These are phyloP conservation scores for Fusarium dlaminii DNA, from an alignment of 2,329 filamentous ascomycete genomes.

Conservation along the genomic window DNA sequence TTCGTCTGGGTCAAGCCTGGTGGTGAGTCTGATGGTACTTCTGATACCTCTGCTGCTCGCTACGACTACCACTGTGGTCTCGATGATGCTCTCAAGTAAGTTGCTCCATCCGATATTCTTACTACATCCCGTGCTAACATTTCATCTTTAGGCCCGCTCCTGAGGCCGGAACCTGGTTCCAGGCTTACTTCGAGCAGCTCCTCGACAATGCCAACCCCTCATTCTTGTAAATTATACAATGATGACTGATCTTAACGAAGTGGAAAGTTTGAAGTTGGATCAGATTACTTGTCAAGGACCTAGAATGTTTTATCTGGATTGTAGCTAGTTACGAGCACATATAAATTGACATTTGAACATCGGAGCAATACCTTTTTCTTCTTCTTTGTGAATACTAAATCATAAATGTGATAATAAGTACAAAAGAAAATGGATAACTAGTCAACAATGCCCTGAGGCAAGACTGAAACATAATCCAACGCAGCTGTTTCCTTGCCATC, in stretches of 20 bases:
- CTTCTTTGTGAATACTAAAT: background rate
- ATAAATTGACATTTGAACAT: background rate
- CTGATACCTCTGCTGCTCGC: constrained; percentile 55
- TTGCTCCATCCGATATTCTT: fast-evolving
- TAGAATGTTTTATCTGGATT: background rate
- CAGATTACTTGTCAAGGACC: no score
- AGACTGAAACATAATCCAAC: constrained; percentile 71
- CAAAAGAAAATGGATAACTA: background rate
- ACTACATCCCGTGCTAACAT: constrained; percentile 38
- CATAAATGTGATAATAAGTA: background rate
- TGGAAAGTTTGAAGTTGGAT: background rate
- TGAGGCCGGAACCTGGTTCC: constrained; percentile 75
- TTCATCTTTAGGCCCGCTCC: constrained; percentile 63
- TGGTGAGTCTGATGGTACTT: constrained; percentile 64
- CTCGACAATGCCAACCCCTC: constrained; percentile 65
- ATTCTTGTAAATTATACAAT: constrained; percentile 44
- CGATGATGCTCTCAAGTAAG: constrained; percentile 56
- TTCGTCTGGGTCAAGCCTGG: constrained; percentile 79
- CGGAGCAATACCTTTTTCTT: background rate
- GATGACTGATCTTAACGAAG: background rate
- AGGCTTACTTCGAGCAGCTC: constrained; percentile 67
- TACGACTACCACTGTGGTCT: constrained; percentile 58
- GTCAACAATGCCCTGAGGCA: constrained; percentile 55
- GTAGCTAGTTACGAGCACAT: background rate
- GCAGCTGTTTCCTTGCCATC: constrained; percentile 71